These are phyloP conservation scores for Pichia phayaonensis DNA, from an alignment of 805 yeast genomes.

Conservation along the genomic window DNA sequence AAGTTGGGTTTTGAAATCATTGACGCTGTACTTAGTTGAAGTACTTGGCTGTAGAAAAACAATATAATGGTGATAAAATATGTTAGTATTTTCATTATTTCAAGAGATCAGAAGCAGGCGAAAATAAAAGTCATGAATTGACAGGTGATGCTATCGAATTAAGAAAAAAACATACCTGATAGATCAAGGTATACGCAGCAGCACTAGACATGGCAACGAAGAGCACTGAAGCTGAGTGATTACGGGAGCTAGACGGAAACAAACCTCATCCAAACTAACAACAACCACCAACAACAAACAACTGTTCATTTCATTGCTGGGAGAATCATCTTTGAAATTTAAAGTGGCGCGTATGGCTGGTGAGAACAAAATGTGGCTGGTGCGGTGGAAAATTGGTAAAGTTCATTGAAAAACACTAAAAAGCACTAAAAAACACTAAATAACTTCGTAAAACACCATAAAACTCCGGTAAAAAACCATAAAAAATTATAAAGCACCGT, in stretches of 20 bases:
- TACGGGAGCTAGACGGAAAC: neutral
- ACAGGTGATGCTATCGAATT: neutral
- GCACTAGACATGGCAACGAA: constrained; percentile 19
- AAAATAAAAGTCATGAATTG: neutral
- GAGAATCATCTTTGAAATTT: neutral
- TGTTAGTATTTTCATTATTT: neutral
- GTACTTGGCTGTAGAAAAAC: constrained; percentile 40
- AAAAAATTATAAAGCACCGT: too few species aligned
- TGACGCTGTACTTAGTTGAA: constrained; percentile 51
- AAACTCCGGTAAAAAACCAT: too few species aligned
- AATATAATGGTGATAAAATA: neutral
- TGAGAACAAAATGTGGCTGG: neutral
- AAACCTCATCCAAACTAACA: neutral
- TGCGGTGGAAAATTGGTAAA: too few species aligned
- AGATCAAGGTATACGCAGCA: constrained; percentile 69
- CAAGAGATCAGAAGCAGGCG: neutral
- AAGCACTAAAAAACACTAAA: too few species aligned
- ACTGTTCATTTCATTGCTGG: neutral
- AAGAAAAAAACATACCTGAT: constrained; percentile 39
- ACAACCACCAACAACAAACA: neutral
- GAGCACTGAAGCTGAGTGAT: neutral
- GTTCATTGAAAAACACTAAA: too few species aligned
- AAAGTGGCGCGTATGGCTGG: neutral
- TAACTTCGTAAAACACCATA: too few species aligned
- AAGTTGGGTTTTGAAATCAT: constrained; percentile 67